Base-by-base conservation (phyloP, 176 grass and related monocot genomes). In the Dactylis glomerata region DNA sequence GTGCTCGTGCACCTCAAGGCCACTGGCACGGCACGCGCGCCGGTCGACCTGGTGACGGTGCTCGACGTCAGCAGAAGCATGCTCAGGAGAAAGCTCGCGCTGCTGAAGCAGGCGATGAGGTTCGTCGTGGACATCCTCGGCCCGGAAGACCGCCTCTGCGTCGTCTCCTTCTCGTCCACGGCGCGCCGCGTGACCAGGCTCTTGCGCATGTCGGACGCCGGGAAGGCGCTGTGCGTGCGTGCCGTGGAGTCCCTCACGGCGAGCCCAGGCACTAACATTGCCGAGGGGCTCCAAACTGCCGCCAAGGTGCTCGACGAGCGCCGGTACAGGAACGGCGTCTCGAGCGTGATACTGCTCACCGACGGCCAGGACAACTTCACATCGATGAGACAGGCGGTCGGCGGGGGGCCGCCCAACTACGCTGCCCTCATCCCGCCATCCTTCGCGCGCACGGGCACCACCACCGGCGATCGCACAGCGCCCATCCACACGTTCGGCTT, bases 401-500 rank as follows among this genome's bases (percentile, higher is more conserved):
- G 63, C 6, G 36, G 63, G 16, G 31, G 16, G 36, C 17, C 6
- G 1, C 23, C 62, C 47, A 41, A 75, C 72, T 86, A 92, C 36
- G 82, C 82, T 5, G 57, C 28, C 49, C 83, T 92, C 20, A 64
- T 92, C 59, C 86, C 86, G 34, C 19, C 77, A 2, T 88, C 68
- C 14, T 55, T 87, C 32, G 65, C 55, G n/a, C 68, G 61, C 12
- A 38, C 90, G 12, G 26, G 27, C 8, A 47, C 38, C 30, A 1
- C 30, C 4, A 13, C 42, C 30, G 56, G n/a, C n/a, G 54, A 52
- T 10, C 51, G 66, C 26, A 33, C 62, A 8, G 73, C 63, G 19
- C 84, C 91, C 17, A 82, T 92, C 36, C 91, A 92, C 82, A 67
- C 91, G 23, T 87, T 92, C 33, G 91, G 91, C 10, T 92, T 92